Evolutionary conservation across 1,284 basidiomycete genomes (phyloP), one percentile per base, ranked within the genome.

Genomic region (Cutaneotrichosporon curvatum): DNA sequence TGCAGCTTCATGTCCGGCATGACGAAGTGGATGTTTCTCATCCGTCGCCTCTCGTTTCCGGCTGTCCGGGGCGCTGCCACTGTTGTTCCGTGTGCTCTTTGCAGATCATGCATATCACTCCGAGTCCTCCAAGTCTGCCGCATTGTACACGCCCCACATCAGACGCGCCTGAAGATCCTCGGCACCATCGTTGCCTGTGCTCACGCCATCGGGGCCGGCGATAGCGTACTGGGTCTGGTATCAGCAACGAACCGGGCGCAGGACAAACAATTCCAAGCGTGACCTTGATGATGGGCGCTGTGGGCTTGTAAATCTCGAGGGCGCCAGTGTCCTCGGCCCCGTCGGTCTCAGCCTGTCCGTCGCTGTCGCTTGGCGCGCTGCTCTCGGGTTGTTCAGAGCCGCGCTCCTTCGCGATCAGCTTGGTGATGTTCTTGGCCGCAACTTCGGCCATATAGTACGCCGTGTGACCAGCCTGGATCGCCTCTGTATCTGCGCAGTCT

Each of bases 251-350:
- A 7, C 10, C 7, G 21, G 2, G 12, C 16, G 12, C 18, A 1
- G 10, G 5, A 32, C 42, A 19, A 23, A 44, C 42, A 51, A 82
- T 61, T 2, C 83, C 83, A 21, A 85, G 74, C 0, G 83, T 80
- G 14, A 86, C 75, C 67, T 84, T 84, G 74, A 85, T 85, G 39
- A 75, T 79, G 4, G 81, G 81, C 15, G 73, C 62, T 7, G 76
- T 75, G 12, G 78, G 77, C 9, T 60, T 71, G 64, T 85, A 85
- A 12, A 65, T 62, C 52, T 82, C 79, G 23, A 87, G 61, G 40
- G 43, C 53, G 25, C 53, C 53, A 11, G 41, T 35, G 10, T 60
- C 61, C 23, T 52, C 49, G 37, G 48, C 46, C n/a, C 62, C 59
- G 22, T 71, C 60, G 45, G 78, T 45, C 12, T 48, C 43, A 11